Evolutionary conservation across 768 basidiomycete genomes (phyloP).

Genomic region (Lenzites betulinus): DNA sequence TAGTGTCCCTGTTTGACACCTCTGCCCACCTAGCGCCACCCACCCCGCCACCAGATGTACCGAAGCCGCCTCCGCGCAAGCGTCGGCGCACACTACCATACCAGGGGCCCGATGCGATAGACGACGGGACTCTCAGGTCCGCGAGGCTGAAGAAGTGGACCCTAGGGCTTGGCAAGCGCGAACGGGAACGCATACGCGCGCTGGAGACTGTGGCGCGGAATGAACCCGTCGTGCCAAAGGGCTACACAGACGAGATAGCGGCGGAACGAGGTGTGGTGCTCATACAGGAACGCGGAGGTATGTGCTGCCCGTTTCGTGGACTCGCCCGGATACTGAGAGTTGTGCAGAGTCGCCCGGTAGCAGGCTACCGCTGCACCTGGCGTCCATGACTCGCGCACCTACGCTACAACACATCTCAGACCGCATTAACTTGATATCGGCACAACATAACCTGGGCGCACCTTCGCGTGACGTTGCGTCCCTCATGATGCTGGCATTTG

Average conservation of each 20-base stretch:
- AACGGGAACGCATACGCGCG: conserved; percentile 68
- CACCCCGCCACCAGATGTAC: conserved; percentile 61
- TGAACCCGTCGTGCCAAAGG: conserved; percentile 40
- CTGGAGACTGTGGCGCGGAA: conserved; percentile 49
- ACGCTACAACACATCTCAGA: conserved; percentile 78
- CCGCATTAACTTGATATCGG: conserved; percentile 78
- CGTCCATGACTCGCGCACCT: conserved; percentile 70
- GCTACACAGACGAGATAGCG: conserved; percentile 65
- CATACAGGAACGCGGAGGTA: conserved; percentile 67
- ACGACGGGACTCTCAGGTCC: conserved; percentile 59
- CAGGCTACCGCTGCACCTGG: conserved; percentile 70
- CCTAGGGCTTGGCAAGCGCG: conserved; percentile 67
- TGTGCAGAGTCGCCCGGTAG: conserved; percentile 66
- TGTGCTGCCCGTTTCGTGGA: neutral
- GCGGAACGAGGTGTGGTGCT: conserved; percentile 69
- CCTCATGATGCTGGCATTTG: conserved; percentile 75
- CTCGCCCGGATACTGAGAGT: neutral
- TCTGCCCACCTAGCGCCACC: conserved; percentile 69
- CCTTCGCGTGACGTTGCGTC: conserved; percentile 66
- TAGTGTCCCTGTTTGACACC: conserved; percentile 82
- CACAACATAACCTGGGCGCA: conserved; percentile 67
- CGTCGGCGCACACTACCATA: conserved; percentile 69
- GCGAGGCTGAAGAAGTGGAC: conserved; percentile 73
- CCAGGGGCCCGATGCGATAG: conserved; percentile 60
- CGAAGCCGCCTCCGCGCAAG: conserved; percentile 68